Conservation (phyloP, 1,284 basidiomycete genomes). For the Fomitopsis pinicola region DNA sequence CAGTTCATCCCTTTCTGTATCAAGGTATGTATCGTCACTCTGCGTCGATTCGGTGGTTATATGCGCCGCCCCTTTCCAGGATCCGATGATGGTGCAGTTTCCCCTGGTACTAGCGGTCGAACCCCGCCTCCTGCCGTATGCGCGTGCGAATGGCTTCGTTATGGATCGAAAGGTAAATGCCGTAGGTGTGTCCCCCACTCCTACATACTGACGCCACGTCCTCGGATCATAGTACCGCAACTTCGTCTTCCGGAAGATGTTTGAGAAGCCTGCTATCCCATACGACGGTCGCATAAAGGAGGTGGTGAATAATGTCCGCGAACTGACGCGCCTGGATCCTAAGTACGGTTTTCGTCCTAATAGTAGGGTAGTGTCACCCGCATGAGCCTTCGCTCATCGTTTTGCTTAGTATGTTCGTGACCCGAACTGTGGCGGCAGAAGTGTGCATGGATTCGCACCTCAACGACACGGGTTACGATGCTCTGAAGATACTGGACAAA, state of each 20-base stretch:
- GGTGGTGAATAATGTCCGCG: conserved; percentile 62
- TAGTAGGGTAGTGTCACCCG: neutral
- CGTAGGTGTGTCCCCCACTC: neutral
- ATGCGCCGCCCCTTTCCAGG: conserved; percentile 35
- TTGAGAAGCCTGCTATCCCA: conserved; percentile 52
- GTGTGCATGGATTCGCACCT: conserved; percentile 72
- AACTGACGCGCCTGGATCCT: conserved; percentile 60
- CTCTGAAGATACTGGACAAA: conserved; percentile 60
- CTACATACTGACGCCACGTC: conserved; percentile 6
- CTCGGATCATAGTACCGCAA: conserved; percentile 56
- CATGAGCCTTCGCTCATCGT: conserved; percentile 8
- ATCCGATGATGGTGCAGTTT: conserved; percentile 71
- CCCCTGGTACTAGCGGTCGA: conserved; percentile 71
- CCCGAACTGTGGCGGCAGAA: conserved; percentile 72
- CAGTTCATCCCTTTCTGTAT: conserved; percentile 74
- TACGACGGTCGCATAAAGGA: conserved; percentile 53
- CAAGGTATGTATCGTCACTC: conserved; percentile 39
- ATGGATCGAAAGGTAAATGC: conserved; percentile 65
- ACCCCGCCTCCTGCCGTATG: conserved; percentile 66
- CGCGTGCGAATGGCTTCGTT: conserved; percentile 64
- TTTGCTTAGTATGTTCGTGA: conserved; percentile 64
- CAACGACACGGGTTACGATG: conserved; percentile 62
- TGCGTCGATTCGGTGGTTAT: neutral
- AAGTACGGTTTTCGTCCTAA: conserved; percentile 39
- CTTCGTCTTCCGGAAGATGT: conserved; percentile 79